A percentile compares a stretch with the other conserved stretches of the same genome.
phyloP scores from a whole-genome alignment of 768 basidiomycete species.

The Auriscalpium vulgare region DNA sequence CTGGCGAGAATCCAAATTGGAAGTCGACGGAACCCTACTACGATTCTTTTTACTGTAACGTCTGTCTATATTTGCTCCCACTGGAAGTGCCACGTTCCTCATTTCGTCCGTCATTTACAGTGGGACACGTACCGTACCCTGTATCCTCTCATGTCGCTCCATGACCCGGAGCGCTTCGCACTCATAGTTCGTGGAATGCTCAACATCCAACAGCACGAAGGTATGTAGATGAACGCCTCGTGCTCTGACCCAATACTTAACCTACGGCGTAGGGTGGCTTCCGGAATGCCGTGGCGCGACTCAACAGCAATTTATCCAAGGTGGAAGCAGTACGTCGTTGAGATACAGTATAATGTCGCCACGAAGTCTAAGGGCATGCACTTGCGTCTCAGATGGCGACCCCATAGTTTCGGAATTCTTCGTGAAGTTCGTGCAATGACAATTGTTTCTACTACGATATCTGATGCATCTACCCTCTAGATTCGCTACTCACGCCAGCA shows the following conservation, averaged over 20 bases:
- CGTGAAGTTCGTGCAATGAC: constrained; percentile 38
- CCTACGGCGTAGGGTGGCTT: constrained; percentile 42
- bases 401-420: constrained; percentile 60
- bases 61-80: constrained; percentile 20
- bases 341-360: background rate
- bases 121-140: constrained; percentile 63
- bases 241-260: background rate
- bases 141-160: constrained; percentile 55
- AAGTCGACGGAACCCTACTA: constrained; percentile 57
- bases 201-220: constrained; percentile 60
- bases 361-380: background rate
- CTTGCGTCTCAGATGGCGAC: constrained; percentile 39
- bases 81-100: background rate
- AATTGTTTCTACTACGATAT: background rate
- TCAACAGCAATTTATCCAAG: constrained; percentile 45
- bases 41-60: constrained; percentile 64
- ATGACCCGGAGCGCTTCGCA: constrained; percentile 52
- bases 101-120: constrained; percentile 20
- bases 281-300: constrained; percentile 58
- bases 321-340: constrained; percentile 42
- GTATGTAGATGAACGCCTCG: constrained; percentile 42
- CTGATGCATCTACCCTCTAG: constrained; percentile 21
- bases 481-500: constrained; percentile 40
- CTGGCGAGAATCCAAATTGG: constrained; percentile 59
- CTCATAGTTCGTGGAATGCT: constrained; percentile 58